Percentiles rank a stretch among this genome's conserved stretches.
These are phyloP conservation scores for Cinnamomum micranthum DNA, from an alignment of 164 flowering plant species.

Conservation along the genomic window DNA sequence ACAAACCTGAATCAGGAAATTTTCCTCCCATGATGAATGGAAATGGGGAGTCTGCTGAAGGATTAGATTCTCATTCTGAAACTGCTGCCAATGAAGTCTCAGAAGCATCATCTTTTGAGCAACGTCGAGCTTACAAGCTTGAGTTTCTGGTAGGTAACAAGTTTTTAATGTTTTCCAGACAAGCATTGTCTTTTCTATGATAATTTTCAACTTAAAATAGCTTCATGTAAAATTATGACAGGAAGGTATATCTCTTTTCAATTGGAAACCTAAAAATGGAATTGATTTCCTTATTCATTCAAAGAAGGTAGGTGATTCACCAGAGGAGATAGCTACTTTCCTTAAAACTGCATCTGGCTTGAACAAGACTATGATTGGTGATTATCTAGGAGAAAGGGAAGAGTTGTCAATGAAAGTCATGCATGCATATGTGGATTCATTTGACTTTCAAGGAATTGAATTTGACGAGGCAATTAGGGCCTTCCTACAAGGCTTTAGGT, in stretches of 20 bases:
- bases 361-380: slow-evolving; percentile 90
- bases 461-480: slow-evolving; percentile 95
- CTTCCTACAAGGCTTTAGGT: slow-evolving; percentile 86
- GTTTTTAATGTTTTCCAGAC: neutral
- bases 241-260: slow-evolving; percentile 99
- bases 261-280: slow-evolving; percentile 91
- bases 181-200: neutral
- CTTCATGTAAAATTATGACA: slow-evolving; percentile 46
- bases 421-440: slow-evolving; percentile 98
- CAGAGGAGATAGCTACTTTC: slow-evolving; percentile 89
- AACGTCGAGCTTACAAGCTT: slow-evolving; percentile 98
- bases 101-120: slow-evolving; percentile 81
- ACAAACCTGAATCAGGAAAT: slow-evolving; percentile 46
- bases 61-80: slow-evolving; percentile 81
- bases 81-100: slow-evolving; percentile 76
- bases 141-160: slow-evolving; percentile 78
- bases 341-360: slow-evolving; percentile 79
- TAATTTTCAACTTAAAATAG: neutral
- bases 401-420: slow-evolving; percentile 86
- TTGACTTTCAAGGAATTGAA: slow-evolving; percentile 88
- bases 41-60: slow-evolving; percentile 62
- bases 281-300: slow-evolving; percentile 91
- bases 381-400: slow-evolving; percentile 97
- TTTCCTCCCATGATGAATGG: slow-evolving; percentile 60
- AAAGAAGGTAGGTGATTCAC: slow-evolving; percentile 80